Evolutionary conservation across 2,329 filamentous ascomycete genomes (phyloP).

Genomic region (Cladorrhinum sp.): DNA sequence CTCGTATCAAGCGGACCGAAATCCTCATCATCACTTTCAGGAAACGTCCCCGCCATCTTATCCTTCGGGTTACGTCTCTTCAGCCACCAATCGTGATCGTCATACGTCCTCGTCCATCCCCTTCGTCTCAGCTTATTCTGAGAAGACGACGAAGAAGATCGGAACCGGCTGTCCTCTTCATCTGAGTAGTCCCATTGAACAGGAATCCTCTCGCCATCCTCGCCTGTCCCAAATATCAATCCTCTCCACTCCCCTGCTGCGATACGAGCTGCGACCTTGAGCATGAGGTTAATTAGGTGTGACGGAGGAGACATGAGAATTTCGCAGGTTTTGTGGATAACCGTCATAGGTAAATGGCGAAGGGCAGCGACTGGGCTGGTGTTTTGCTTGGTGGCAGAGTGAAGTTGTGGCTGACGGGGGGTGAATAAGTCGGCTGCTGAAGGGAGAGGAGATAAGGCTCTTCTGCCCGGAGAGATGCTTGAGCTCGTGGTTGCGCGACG

Average conservation of each 20-base stretch:
- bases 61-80: constrained; percentile 12
- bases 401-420: constrained; percentile 33
- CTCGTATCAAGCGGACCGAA: constrained; percentile 16
- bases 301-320: constrained; percentile 77
- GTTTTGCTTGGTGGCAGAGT: constrained; percentile 24
- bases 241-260: constrained; percentile 62
- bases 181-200: constrained; percentile 64
- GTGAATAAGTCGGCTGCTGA: constrained; percentile 64
- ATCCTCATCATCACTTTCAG: constrained; percentile 21
- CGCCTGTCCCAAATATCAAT: constrained; percentile 52
- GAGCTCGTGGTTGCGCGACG: constrained; percentile 52
- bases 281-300: constrained; percentile 73
- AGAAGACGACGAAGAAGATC: background rate
- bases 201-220: constrained; percentile 51
- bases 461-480: constrained; percentile 48
- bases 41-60: constrained; percentile 30
- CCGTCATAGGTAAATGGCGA: constrained; percentile 55
- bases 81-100: constrained; percentile 12
- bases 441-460: constrained; percentile 65
- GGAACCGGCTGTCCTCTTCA: constrained; percentile 42
- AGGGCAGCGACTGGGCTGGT: constrained; percentile 43
- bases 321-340: constrained; percentile 74
- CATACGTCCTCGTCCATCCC: constrained; percentile 4
- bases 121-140: background rate
- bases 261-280: constrained; percentile 76